Evolutionary conservation across 148 eudicot genomes (phyloP), one percentile per base, ranked within the genome.

Genomic region (Chenopodium album): DNA sequence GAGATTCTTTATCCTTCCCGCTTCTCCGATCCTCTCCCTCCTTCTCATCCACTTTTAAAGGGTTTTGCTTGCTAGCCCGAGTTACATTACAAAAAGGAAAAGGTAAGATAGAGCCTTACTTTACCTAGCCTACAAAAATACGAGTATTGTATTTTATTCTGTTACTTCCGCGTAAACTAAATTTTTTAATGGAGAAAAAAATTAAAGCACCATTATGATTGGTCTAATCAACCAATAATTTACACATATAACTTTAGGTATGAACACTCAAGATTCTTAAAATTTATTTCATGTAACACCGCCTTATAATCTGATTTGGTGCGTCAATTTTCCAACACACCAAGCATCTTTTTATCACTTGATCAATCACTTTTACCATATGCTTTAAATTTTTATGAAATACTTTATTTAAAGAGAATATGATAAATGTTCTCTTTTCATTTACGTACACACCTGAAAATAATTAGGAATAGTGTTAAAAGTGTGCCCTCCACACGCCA

Each of bases 401-500:
- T 46, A 44, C 74, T 71, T 71, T 71, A 37, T 1, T 41, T 8
- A 74, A 74, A 50, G 62, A 14, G 62, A 50, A 74, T 26, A 74
- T 11, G 1, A 10, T 26, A 2, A 22, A 50, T 74, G 29, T 10
- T 74, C 37, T 74, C 28, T 74, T 74, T 48, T n/a, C 22, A 17
- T 70, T 34, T 50, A 76, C 68, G 75, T 81, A 62, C 79, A 81
- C 66, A 75, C 75, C 68, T 81, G 19, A 48, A 59, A 41, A 54
- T 16, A 54, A 37, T 32, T 41, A 13, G 34, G 11, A 52, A 11
- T 19, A 31, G 48, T 66, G 4, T 10, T 29, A 44, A 31, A 29
- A 41, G 52, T 79, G 79, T 84, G 86, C 63, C 47, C 65, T 79
- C 86, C 86, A 84, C 82, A 79, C 82, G 82, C 76, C 71, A 75